phyloP scores from a whole-genome alignment of 768 basidiomycete species.

The Calocybe indica region DNA sequence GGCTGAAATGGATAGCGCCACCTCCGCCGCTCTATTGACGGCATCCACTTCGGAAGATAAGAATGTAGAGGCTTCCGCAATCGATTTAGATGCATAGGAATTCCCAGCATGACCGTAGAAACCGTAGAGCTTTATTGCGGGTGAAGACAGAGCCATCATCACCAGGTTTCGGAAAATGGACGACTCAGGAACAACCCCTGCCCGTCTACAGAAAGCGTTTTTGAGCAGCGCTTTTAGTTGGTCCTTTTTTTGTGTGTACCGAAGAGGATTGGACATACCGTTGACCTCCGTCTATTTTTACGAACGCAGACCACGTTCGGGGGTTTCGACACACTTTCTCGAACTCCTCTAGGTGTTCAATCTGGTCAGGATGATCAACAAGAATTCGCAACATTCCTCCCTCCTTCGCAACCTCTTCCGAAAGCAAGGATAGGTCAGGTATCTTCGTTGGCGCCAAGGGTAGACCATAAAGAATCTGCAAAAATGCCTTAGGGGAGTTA shows the following conservation, averaged over 20 bases:
- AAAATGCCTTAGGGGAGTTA: neutral
- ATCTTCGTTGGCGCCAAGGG: slow-evolving; percentile 70
- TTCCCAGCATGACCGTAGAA: slow-evolving; percentile 82
- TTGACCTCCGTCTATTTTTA: slow-evolving; percentile 76
- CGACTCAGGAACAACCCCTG: slow-evolving; percentile 55
- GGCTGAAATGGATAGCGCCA: slow-evolving; percentile 31
- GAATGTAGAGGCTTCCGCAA: slow-evolving; percentile 57
- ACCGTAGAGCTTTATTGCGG: slow-evolving; percentile 61
- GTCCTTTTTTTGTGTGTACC: neutral
- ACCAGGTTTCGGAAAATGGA: slow-evolving; percentile 52
- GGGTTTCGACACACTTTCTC: slow-evolving; percentile 18
- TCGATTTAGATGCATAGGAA: slow-evolving; percentile 70
- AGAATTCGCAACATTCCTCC: slow-evolving; percentile 64
- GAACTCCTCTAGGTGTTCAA: slow-evolving; percentile 57
- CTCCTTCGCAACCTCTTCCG: slow-evolving; percentile 44
- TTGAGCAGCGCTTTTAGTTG: slow-evolving; percentile 8
- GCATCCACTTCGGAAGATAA: slow-evolving; percentile 65
- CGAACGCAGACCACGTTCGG: slow-evolving; percentile 67
- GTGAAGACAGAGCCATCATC: slow-evolving; percentile 42
- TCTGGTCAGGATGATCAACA: slow-evolving; percentile 72
- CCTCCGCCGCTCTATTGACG: slow-evolving; percentile 59
- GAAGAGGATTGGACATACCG: slow-evolving; percentile 41
- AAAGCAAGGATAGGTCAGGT: slow-evolving; percentile 56
- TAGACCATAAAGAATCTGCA: slow-evolving; percentile 75
- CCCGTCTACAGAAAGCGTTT: slow-evolving; percentile 46